Evolutionary conservation across 257 asterid species (phyloP).

Genomic region (Gynochthodes officinalis): DNA sequence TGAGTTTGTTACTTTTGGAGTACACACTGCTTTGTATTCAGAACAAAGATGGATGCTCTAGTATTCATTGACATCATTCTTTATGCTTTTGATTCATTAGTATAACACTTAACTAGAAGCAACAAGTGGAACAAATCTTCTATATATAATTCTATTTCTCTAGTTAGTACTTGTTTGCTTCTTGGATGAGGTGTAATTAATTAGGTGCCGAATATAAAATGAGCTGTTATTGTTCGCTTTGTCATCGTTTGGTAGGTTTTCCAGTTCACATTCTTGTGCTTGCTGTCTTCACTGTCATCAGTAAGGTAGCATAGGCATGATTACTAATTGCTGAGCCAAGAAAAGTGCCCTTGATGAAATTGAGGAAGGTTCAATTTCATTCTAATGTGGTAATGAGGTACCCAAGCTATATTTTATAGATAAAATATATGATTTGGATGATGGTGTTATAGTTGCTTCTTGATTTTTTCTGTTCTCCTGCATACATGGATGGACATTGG

Average conservation of each 20-base stretch:
- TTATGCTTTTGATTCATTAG: neutral
- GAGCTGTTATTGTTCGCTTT: neutral
- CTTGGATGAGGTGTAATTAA: neutral
- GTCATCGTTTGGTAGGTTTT: neutral
- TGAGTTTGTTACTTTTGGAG: neutral
- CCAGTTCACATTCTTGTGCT: neutral
- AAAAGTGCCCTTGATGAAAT: neutral
- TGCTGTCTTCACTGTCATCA: neutral
- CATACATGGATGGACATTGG: neutral
- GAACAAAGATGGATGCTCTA: neutral
- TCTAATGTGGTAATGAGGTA: constrained; percentile 2
- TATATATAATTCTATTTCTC: neutral
- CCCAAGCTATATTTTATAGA: neutral
- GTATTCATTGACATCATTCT: neutral
- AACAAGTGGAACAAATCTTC: neutral
- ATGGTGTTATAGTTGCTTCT: neutral
- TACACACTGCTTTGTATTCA: neutral
- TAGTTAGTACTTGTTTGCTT: neutral
- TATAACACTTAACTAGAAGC: neutral
- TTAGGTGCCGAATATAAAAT: neutral
- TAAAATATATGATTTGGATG: neutral
- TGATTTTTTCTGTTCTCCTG: neutral
- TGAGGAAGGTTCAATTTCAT: neutral
- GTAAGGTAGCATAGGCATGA: neutral
- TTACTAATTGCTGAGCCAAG: neutral